Conservation (phyloP, 208 protist genomes). For the Vickermania ingenoplastis region DNA sequence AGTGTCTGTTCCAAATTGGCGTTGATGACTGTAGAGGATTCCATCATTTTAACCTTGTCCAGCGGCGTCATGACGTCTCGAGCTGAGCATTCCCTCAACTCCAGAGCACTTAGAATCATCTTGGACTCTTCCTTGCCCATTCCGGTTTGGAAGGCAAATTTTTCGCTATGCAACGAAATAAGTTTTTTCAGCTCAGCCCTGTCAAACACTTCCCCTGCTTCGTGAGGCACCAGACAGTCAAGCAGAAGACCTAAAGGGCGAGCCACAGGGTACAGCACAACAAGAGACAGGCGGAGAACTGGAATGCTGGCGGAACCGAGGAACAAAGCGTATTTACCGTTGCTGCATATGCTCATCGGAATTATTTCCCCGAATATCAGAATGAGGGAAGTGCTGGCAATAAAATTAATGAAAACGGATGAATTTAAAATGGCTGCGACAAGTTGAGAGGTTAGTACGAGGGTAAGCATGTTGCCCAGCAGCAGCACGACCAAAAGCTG, state of each 20-base stretch:
- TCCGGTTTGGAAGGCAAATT: constrained; percentile 54
- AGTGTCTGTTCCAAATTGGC: constrained; percentile 31
- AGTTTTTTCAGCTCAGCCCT: constrained; percentile 69
- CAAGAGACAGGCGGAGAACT: constrained; percentile 45
- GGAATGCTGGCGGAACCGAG: constrained; percentile 40
- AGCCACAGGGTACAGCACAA: constrained; percentile 59
- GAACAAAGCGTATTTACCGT: constrained; percentile 53
- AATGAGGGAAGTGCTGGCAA: constrained; percentile 50
- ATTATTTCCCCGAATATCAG: constrained; percentile 74
- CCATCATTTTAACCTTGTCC: constrained; percentile 37
- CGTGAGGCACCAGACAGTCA: constrained; percentile 58
- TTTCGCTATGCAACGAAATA: constrained; percentile 62
- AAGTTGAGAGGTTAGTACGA: constrained; percentile 75
- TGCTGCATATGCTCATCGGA: constrained; percentile 74
- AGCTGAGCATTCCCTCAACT: constrained; percentile 49
- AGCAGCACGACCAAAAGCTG: constrained; percentile 60
- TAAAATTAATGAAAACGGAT: constrained; percentile 58
- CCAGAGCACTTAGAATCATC: constrained; percentile 72
- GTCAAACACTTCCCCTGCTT: constrained; percentile 69
- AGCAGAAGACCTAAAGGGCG: constrained; percentile 68
- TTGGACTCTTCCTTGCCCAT: constrained; percentile 52
- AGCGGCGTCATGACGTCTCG: constrained; percentile 48
- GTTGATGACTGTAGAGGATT: constrained; percentile 22
- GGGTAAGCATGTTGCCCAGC: constrained; percentile 75
- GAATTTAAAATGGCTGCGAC: constrained; percentile 52